A percentile compares a stretch with the other conserved stretches of the same genome.
These are phyloP conservation scores for Mimosa pudica DNA, from an alignment of 306 rosid genomes.

Conservation along the genomic window DNA sequence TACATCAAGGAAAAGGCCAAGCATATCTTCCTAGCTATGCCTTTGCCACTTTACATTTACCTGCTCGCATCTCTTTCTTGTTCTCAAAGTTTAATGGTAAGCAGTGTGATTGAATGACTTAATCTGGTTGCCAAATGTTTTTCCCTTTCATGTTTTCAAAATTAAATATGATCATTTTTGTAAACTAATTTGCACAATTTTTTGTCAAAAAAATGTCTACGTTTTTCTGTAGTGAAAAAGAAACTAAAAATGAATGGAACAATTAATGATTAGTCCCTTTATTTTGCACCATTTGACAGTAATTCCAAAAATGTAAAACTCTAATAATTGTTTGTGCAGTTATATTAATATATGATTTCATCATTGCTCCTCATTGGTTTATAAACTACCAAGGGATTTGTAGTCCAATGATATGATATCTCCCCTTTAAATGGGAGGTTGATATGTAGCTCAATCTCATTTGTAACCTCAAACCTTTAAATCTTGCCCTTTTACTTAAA, in stretches of 20 bases:
- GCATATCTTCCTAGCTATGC: background rate
- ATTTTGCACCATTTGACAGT: too few species aligned
- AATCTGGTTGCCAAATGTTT: background rate
- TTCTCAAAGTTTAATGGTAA: background rate
- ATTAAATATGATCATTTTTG: too few species aligned
- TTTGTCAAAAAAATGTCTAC: too few species aligned
- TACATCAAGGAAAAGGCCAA: background rate
- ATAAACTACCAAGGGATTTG: background rate
- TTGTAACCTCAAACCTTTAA: too few species aligned
- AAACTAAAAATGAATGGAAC: background rate
- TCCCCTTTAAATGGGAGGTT: too few species aligned
- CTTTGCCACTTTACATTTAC: background rate
- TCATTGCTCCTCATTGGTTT: background rate
- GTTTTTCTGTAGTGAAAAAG: background rate
- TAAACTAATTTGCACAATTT: too few species aligned
- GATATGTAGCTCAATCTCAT: too few species aligned
- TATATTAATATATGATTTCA: background rate
- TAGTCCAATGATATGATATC: too few species aligned
- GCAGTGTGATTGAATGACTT: background rate
- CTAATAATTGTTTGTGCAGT: too few species aligned
- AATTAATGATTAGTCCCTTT: too few species aligned
- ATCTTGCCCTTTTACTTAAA: too few species aligned
- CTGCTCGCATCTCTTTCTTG: slow-evolving; percentile 7
- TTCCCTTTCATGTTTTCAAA: background rate
- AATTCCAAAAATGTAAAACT: too few species aligned